Base-by-base conservation (phyloP, 1,284 basidiomycete species). In the Moniliella sp. region DNA sequence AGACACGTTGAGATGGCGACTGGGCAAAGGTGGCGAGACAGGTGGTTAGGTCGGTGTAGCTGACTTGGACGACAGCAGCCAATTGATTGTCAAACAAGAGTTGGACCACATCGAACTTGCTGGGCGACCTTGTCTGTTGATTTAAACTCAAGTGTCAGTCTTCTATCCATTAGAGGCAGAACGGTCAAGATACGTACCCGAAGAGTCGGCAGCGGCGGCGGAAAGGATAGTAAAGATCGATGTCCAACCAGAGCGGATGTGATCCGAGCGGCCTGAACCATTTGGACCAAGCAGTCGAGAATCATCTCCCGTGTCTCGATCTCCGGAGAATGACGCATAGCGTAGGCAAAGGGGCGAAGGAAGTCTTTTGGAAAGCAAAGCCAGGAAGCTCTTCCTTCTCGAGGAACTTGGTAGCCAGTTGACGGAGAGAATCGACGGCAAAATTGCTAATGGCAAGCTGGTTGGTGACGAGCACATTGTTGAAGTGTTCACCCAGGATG, bases 331-430 rank as follows among this genome's bases (percentile, higher is more conserved):
- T 94, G 78, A 27, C 78, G 72, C 79, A 99, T 99, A 1, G 93
- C 86, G 61, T 91, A 78, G 64, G 97, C 86, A 60, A 97, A 99
- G 1, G 91, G 91, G 57, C 83, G 80, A 35, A 99, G 64, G 64
- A 99, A 99, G 61, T 99, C 91, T 62, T 97, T 99, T 99, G 91
- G 65, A 99, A 99, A 57, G 88, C 84, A 71, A 97, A 99, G 64
- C 94, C 84, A 0, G 83, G 74, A 42, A 99, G 61, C 61, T 99
- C 91, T 59, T 97, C 88, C 64, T 97, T 97, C 64, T 97, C 91
- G 51, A 99, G 68, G 64, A 99, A 99, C 28, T 88, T 75, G 82
- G 91, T 93, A 2, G 91, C 86, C 25, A 99, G 67, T 63, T 99
- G 91, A 15, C 91, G 76, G n/a, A 99, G 69, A 4, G 91, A 83